Evolutionary conservation across 2,329 filamentous ascomycete species (phyloP).

Genomic region (Fusarium musae): DNA sequence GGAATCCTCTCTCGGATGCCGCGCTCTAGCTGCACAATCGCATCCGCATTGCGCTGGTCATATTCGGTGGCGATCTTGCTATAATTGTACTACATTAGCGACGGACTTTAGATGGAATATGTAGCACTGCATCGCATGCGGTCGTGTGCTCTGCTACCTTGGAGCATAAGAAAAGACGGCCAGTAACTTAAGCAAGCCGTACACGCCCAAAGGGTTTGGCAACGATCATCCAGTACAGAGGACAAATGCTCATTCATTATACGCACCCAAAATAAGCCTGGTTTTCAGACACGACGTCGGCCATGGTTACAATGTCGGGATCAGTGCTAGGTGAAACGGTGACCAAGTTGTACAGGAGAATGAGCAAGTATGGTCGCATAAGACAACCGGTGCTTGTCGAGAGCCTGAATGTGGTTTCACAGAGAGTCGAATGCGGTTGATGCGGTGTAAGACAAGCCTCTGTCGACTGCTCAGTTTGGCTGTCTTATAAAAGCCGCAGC

Average conservation of each 20-base stretch:
- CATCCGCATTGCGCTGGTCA: conserved; percentile 65
- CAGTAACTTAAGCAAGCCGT: conserved; percentile 4
- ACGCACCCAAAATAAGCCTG: conserved; percentile 58
- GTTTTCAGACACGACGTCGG: conserved; percentile 50
- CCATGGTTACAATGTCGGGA: conserved; percentile 47
- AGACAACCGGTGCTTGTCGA: conserved; percentile 16
- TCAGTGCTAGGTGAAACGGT: conserved; percentile 32
- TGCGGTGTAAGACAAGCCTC: conserved; percentile 9
- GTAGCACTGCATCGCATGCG: neutral
- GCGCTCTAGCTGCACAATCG: conserved; percentile 63
- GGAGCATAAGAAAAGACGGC: conserved; percentile 9
- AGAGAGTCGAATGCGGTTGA: conserved; percentile 1
- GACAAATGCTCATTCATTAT: neutral
- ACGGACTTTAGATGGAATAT: conserved; percentile 1
- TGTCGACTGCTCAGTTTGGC: neutral
- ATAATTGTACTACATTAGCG: conserved; percentile 30
- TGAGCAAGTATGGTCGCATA: conserved; percentile 14
- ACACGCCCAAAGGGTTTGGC: neutral
- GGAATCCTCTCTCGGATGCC: conserved; percentile 63
- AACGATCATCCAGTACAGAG: neutral
- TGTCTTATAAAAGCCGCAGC: conserved; percentile 36
- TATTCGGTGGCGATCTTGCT: conserved; percentile 49
- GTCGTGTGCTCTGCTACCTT: conserved; percentile 12
- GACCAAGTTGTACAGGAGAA: conserved; percentile 18
- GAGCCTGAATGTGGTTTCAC: conserved; percentile 8